Base-by-base conservation (phyloP, 345 rosid species). In the Salix suchowensis region DNA sequence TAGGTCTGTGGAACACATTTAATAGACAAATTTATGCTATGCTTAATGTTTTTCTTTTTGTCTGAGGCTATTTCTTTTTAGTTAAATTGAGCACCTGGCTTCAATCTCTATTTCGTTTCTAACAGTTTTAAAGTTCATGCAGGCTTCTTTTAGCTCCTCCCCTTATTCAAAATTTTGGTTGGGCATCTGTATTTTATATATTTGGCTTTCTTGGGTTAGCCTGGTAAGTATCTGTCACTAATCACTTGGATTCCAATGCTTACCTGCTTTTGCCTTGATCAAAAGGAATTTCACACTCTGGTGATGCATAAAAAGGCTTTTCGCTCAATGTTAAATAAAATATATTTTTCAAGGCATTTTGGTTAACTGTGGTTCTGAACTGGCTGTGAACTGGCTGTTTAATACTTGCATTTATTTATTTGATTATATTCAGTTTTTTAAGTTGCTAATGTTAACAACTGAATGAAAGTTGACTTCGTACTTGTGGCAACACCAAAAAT, bases 61-160 rank as follows among this genome's bases (percentile, higher is more conserved):
- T n/a, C 28, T 58, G 64, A n/a, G 64, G 1, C 28, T n/a, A 11
- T 9, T n/a, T 58, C 37, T 34, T 23, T 58, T 58, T 10, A 58
- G 64, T 58, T 58, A 23, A 58, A 74, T 26, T 60, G 62, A 73
- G 44, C 37, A 18, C 46, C 18, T 21, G 36, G 8, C 55, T 78
- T 76, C 39, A 66, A 60, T 72, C 23, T n/a, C 23, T 71, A 24
- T 44, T 64, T 19, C n/a, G 12, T 74, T 54, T 67, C 86, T 85
- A 61, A 85, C 65, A 6, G 68, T 62, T 21, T 50, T 39, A 76
- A 76, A 64, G 21, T 28, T 84, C 37, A 70, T 86, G 83, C 97
- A 93, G 97, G 91, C 96, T 91, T 87, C 94, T 95, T 76, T 83
- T 95, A 82, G 97, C 98, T 77, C 96, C 98, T 77, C 90, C 97